Evolutionary conservation across 2,329 filamentous ascomycete genomes (phyloP).

Genomic region (Cadophora malorum): DNA sequence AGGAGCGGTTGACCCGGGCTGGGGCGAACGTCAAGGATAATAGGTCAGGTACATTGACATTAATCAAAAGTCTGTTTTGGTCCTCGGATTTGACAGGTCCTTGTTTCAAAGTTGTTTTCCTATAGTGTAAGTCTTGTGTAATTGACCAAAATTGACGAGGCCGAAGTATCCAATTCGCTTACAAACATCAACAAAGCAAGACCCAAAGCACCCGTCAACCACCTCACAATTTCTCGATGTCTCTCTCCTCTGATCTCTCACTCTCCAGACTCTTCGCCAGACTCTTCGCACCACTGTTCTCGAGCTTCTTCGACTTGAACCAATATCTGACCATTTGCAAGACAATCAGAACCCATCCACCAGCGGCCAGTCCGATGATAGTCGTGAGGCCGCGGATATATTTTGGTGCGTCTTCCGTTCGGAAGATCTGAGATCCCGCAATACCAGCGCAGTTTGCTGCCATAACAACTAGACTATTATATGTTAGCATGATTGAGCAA

Average conservation of each 20-base stretch:
- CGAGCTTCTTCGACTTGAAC: constrained; percentile 1
- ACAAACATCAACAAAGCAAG: not conserved
- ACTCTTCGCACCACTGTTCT: constrained; percentile 13
- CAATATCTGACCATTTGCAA: constrained; percentile 9
- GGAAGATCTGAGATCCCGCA: constrained; percentile 42
- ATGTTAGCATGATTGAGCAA: constrained; percentile 32
- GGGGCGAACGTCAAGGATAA: not conserved
- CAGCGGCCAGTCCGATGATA: constrained; percentile 19
- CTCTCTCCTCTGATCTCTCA: constrained; percentile 1
- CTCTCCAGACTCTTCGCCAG: constrained; percentile 13
- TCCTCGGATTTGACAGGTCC: not conserved
- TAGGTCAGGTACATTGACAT: not conserved
- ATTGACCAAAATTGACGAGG: too few species aligned
- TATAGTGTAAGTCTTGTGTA: too few species aligned
- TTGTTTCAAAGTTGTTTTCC: not conserved
- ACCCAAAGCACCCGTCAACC: not conserved
- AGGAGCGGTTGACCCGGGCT: too few species aligned
- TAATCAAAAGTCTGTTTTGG: not conserved
- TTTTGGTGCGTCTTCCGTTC: constrained; percentile 41
- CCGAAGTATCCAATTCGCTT: not conserved
- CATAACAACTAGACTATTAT: constrained; percentile 42
- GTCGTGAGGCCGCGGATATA: constrained; percentile 30
- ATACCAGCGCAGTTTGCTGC: constrained; percentile 41
- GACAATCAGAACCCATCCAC: constrained; percentile 7
- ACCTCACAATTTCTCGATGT: constrained; percentile 14